Percentiles rank a stretch among this genome's conserved stretches.
Conservation (phyloP, 208 protist species). For the Wallacemonas sp. region DNA sequence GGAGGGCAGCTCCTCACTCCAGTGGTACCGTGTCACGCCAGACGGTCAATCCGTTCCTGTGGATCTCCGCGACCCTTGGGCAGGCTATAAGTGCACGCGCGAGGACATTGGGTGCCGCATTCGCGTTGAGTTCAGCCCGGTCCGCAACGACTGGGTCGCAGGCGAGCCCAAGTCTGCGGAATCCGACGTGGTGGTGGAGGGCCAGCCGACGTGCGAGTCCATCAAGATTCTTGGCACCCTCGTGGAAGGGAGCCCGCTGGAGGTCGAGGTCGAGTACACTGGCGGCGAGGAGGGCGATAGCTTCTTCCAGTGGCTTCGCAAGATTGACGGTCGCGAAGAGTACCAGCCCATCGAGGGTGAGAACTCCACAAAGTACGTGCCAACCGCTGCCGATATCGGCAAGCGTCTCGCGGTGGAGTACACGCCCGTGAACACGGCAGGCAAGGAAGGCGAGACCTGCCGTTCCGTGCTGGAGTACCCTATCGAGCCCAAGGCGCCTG, state of each 20-base stretch:
- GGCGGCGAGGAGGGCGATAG: constrained; percentile 88
- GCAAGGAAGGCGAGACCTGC: constrained; percentile 87
- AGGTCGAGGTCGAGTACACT: constrained; percentile 82
- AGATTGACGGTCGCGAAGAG: constrained; percentile 50
- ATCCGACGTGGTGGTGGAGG: constrained; percentile 59
- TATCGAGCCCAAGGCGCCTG: constrained; percentile 72
- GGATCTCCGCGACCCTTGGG: constrained; percentile 75
- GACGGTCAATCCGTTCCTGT: constrained; percentile 70
- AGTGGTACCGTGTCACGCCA: constrained; percentile 81
- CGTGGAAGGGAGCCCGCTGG: constrained; percentile 78
- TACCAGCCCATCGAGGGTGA: constrained; percentile 85
- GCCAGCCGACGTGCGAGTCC: constrained; percentile 80
- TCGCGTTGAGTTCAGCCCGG: constrained; percentile 84
- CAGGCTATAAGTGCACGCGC: constrained; percentile 75
- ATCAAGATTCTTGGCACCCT: constrained; percentile 92
- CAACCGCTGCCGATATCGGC: constrained; percentile 83
- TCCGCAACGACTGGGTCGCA: constrained; percentile 88
- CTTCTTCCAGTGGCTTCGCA: constrained; percentile 91
- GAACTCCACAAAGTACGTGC: constrained; percentile 74
- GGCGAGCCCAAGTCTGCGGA: constrained; percentile 78
- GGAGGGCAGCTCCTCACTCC: constrained; percentile 83
- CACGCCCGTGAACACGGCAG: constrained; percentile 84
- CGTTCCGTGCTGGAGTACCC: constrained; percentile 87
- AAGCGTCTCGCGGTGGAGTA: constrained; percentile 90
- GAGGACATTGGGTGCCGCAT: constrained; percentile 87